These are phyloP conservation scores for Aegle marmelos DNA, from an alignment of 345 rosid genomes.

Conservation along the genomic window DNA sequence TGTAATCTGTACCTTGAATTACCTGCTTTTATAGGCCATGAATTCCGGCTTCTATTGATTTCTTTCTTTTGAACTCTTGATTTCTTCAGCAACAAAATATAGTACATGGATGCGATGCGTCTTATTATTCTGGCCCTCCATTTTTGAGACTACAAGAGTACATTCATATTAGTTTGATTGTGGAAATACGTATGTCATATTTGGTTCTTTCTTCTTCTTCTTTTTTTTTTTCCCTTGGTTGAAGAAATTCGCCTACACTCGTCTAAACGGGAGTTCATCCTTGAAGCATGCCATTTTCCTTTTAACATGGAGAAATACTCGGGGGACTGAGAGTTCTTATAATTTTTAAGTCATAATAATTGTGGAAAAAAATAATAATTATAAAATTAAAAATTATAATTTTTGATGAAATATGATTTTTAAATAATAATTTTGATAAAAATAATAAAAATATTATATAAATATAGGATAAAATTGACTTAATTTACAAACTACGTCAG, in stretches of 20 bases:
- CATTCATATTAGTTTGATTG: not conserved
- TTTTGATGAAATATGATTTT: too few species aligned
- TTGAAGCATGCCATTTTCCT: not conserved
- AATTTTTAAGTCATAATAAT: too few species aligned
- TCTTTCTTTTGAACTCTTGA: not conserved
- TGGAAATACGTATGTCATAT: not conserved
- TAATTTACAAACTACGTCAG: too few species aligned
- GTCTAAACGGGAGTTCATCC: not conserved
- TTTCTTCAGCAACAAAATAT: not conserved
- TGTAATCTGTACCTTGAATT: conserved; percentile 8
- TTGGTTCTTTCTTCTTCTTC: too few species aligned
- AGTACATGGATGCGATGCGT: not conserved
- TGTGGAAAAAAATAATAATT: too few species aligned
- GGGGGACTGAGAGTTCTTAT: too few species aligned
- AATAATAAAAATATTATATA: too few species aligned
- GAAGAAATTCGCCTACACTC: not conserved
- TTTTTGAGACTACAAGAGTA: not conserved
- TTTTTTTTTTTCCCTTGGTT: not conserved
- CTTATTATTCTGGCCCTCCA: not conserved
- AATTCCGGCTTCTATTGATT: not conserved
- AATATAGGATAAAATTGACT: too few species aligned
- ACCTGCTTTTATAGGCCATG: not conserved
- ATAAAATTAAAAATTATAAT: too few species aligned
- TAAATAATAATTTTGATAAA: too few species aligned
- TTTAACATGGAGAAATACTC: too few species aligned